Percentiles rank a stretch among this genome's conserved stretches.
Evolutionary conservation across 371 early-diverging fungal species (phyloP).

Genomic region (Circinella minor): DNA sequence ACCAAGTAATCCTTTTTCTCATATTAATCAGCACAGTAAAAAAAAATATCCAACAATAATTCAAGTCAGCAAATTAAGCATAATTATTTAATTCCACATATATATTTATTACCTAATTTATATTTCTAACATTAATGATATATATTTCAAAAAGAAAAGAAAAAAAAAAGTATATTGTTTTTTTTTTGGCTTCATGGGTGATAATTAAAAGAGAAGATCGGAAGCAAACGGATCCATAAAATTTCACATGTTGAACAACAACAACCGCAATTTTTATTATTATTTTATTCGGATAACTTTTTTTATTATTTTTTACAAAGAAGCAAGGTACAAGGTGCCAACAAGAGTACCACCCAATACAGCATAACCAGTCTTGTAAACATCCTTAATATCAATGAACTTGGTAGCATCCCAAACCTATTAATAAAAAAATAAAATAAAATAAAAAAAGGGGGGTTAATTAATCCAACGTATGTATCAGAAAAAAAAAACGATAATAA

Average conservation of each 20-base stretch:
- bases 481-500: conserved; percentile 8
- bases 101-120: too few species aligned
- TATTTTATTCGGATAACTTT: conserved; percentile 9
- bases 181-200: too few species aligned
- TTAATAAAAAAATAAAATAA: background rate
- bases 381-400: conserved; percentile 74
- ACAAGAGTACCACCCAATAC: conserved; percentile 72
- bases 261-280: background rate
- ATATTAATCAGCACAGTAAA: too few species aligned
- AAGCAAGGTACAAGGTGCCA: conserved; percentile 60
- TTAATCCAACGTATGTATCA: background rate
- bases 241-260: conserved; percentile 10
- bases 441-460: background rate
- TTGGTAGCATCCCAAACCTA: conserved; percentile 86
- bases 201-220: background rate
- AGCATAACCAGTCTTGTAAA: conserved; percentile 83
- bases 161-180: too few species aligned
- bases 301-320: conserved; percentile 44
- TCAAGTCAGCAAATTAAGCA: too few species aligned
- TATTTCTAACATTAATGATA: too few species aligned
- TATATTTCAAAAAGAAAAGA: too few species aligned
- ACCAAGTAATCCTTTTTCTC: too few species aligned
- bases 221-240: conserved; percentile 2
- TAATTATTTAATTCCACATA: too few species aligned
- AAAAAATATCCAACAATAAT: too few species aligned